Percentiles rank a stretch among this genome's conserved stretches.
Conservation (phyloP, 1,284 basidiomycete genomes). For the Caloboletus inedulis region DNA sequence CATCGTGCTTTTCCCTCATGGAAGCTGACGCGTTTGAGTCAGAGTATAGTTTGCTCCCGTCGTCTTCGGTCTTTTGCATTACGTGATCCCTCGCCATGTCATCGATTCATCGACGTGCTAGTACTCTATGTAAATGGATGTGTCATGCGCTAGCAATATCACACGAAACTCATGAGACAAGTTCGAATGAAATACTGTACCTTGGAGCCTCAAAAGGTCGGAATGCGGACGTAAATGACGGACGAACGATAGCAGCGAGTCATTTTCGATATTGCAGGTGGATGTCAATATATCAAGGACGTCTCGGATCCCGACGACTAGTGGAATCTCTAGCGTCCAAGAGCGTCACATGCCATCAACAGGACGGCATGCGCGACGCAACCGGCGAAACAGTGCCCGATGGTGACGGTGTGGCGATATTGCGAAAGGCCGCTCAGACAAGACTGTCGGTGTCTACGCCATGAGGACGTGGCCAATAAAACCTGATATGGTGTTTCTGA, state of each 20-base stretch:
- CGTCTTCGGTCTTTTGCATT: neutral
- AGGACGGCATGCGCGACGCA: conserved; percentile 3
- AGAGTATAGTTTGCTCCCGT: neutral
- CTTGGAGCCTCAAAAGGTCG: neutral
- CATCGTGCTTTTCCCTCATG: neutral
- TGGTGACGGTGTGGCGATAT: conserved; percentile 1
- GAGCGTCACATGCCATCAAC: neutral
- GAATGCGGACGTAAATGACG: neutral
- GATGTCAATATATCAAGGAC: conserved; percentile 1
- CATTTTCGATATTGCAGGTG: neutral
- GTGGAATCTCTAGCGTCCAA: neutral
- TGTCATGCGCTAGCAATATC: conserved; percentile 1
- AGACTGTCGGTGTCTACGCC: neutral
- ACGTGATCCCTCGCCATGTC: neutral
- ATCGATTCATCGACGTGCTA: neutral
- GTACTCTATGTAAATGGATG: conserved; percentile 11
- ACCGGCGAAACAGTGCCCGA: conserved; percentile 6
- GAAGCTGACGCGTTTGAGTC: neutral
- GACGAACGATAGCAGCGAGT: neutral
- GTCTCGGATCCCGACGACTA: neutral
- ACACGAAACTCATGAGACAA: neutral
- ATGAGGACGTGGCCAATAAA: conserved; percentile 1
- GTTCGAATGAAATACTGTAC: conserved; percentile 6
- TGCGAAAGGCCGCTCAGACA: neutral
- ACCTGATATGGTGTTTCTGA: conserved; percentile 5